Base-by-base conservation (phyloP, 116 monocot genomes). In the Trichopus zeylanicus region DNA sequence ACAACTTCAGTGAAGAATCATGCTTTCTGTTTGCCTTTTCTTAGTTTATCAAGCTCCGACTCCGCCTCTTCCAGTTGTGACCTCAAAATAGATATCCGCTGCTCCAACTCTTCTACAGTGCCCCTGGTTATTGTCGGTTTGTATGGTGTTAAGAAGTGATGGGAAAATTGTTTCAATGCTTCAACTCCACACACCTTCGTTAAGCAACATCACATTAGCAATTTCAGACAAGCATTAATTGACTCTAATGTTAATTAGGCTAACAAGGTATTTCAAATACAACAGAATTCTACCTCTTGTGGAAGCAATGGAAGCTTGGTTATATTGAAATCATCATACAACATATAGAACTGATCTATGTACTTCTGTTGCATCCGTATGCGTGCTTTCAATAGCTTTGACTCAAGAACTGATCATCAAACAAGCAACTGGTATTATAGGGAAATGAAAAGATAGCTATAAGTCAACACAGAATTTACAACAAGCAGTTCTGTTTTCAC, bases 361-460 rank as follows among this genome's bases (percentile, higher is more conserved):
- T 97, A 97, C 67, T 97, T 97, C 70, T 87, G 84, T 51, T 97
- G 97, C 97, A 97, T 97, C 35, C 69, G 63, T 59, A 91, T 82
- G 16, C 97, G 78, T 30, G 97, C 84, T 74, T 75, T 75, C 48
- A 97, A 38, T 53, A 97, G 58, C 57, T 85, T 91, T 10, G 91
- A 91, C 26, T 91, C 82, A 48, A 91, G 71, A 35, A 68, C 92
- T 92, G 51, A 29, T n/a, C 61, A 69, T 33, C 29, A 29, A 54
- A 1, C 11, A 1, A 49, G 22, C 4, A 49, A n/a, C n/a, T n/a
- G n/a, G n/a, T n/a, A n/a, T n/a, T n/a, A n/a, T n/a, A n/a, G n/a
- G n/a, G n/a, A n/a, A n/a, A n/a, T n/a, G n/a, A n/a, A n/a, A n/a
- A n/a, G n/a, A n/a, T n/a, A n/a, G n/a, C n/a, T n/a, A n/a, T n/a